Percentiles rank a stretch among this genome's conserved stretches.
Evolutionary conservation across 169 alveolate species (phyloP).

Genomic region (Plasmodium fragile): DNA sequence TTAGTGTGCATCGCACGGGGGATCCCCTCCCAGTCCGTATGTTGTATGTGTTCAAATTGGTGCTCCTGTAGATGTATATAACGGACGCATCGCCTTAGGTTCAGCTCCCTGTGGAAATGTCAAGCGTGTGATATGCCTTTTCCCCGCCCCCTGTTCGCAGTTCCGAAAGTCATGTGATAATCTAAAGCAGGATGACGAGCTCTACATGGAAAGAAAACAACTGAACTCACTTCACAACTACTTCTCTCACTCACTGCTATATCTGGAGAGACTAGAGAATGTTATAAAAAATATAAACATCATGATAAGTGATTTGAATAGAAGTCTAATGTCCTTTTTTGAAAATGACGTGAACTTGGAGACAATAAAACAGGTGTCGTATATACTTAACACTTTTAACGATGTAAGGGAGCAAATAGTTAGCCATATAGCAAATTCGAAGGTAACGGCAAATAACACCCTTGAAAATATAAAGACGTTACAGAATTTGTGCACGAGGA

Average conservation of each 20-base stretch:
- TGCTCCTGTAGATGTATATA: background rate
- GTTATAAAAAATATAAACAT: conserved; percentile 67
- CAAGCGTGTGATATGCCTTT: background rate
- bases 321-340: conserved; percentile 72
- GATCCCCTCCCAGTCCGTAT: background rate
- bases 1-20: background rate
- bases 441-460: conserved; percentile 24
- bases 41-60: background rate
- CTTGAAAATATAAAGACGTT: conserved; percentile 57
- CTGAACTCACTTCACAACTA: conserved; percentile 42
- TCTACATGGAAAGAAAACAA: conserved; percentile 51
- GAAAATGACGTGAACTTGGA: conserved; percentile 67
- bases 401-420: conserved; percentile 70
- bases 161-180: conserved; percentile 50
- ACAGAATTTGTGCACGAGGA: conserved; percentile 54
- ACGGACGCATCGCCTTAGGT: background rate
- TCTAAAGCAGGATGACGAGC: conserved; percentile 58
- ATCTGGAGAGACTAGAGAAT: conserved; percentile 71
- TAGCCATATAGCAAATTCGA: conserved; percentile 39
- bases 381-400: conserved; percentile 49
- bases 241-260: conserved; percentile 61
- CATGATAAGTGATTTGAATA: conserved; percentile 74
- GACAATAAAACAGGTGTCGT: conserved; percentile 57
- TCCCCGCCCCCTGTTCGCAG: background rate
- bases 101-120: background rate